Evolutionary conservation across 495 filamentous ascomycete genomes (phyloP), one percentile per base, ranked within the genome.

Genomic region (Trichoderma virens): DNA sequence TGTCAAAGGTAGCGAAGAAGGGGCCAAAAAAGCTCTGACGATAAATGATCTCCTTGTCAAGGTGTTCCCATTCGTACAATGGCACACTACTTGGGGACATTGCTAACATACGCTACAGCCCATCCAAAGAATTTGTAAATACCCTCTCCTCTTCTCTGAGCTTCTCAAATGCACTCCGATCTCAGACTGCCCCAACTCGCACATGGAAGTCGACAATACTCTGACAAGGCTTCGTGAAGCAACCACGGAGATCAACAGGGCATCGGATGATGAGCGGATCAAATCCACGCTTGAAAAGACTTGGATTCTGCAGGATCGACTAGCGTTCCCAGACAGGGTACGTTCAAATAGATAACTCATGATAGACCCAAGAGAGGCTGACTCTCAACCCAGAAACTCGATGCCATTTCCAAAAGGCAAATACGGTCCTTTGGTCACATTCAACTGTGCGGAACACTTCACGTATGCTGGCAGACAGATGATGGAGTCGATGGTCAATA

Each of bases 81-180:
- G 31, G 20, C 16, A 2, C 59, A 18, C 8, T 14, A 1, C 18
- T 60, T 31, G 23, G 2, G 27, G 8, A 31, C 7, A 60, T 9
- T 11, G 18, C 59, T 39, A 76, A 67, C 28, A 20, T 25, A 38
- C 2, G 23, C 41, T 28, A 34, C 68, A 97, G 94, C 94, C 94
- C 0, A 91, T 97, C 63, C 94, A 98, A 78, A 83, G 94, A 38
- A 83, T 98, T 16, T 95, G 90, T 81, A 92, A 89, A 77, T 98
- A 98, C 75, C 90, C 90, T 11, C 81, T 98, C 38, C 79, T 98
- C 25, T 90, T 98, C 62, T 80, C 86, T 5, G 91, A 97, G 64
- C 78, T 98, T 41, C 79, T 90, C 64, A 90, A 87, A 67, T 79
- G 89, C 66, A 97, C 92, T 0, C 89, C 90, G 16, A 88, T 90